Conservation (phyloP, 148 eudicot genomes). For the Drosera capensis region DNA sequence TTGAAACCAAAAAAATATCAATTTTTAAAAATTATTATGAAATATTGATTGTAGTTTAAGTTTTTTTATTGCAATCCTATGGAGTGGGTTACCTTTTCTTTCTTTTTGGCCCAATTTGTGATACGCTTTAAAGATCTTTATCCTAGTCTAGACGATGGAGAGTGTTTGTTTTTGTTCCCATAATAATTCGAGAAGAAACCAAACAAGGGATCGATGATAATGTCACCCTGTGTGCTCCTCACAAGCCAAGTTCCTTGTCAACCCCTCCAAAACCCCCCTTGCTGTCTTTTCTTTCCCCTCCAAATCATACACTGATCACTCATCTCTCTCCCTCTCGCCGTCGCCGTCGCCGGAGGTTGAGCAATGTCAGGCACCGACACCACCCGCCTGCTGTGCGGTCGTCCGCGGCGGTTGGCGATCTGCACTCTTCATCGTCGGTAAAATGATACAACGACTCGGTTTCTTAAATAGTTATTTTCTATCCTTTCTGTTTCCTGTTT, state of each 20-base stretch:
- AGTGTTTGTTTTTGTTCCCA: not conserved
- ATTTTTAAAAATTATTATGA: too few relatives aligned
- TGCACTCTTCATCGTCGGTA: slow-evolving; percentile 54
- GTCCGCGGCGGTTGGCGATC: slow-evolving; percentile 56
- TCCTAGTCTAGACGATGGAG: too few relatives aligned
- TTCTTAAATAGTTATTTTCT: too few relatives aligned
- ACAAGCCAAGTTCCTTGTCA: not conserved
- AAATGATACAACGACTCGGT: too few relatives aligned
- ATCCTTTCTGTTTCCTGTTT: too few relatives aligned
- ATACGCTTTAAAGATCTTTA: too few relatives aligned
- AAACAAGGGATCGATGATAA: not conserved
- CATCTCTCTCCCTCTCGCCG: not conserved
- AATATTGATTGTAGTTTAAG: too few relatives aligned
- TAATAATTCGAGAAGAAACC: not conserved
- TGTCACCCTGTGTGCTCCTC: not conserved
- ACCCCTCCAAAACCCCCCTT: not conserved
- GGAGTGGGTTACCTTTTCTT: too few relatives aligned
- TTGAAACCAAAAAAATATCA: too few relatives aligned
- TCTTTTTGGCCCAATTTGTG: too few relatives aligned
- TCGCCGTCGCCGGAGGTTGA: slow-evolving; percentile 2
- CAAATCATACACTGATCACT: not conserved
- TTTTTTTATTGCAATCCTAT: too few relatives aligned
- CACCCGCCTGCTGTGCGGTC: slow-evolving; percentile 12
- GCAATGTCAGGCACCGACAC: slow-evolving; percentile 11
- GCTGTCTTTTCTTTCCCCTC: slow-evolving; percentile 4